phyloP scores from a whole-genome alignment of 495 filamentous ascomycete species.

The Lophiostoma macrostomum region DNA sequence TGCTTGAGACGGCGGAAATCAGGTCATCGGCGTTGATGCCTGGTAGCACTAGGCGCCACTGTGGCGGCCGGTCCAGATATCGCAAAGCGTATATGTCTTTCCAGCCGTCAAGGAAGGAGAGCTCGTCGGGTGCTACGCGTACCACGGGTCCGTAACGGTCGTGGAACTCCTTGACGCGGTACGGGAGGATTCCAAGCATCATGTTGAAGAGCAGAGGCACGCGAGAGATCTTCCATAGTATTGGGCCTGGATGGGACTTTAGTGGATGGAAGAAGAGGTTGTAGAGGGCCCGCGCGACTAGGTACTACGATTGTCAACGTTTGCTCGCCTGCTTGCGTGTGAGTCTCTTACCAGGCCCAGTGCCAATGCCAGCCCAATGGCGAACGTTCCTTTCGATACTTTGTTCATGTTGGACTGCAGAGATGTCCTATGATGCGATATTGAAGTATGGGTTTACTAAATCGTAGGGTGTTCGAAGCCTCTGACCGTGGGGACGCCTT shows the following conservation, averaged over 20 bases:
- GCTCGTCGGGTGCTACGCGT: constrained; percentile 13
- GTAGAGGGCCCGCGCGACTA: constrained; percentile 37
- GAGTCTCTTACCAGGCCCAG: too few species aligned
- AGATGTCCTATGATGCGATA: too few species aligned
- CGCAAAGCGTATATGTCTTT: constrained; percentile 22
- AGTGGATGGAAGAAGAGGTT: constrained; percentile 53
- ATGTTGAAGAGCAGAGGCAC: constrained; percentile 36
- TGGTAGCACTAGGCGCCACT: constrained; percentile 11
- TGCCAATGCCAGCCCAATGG: too few species aligned
- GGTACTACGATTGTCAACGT: constrained; percentile 16
- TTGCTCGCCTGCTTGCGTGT: too few species aligned
- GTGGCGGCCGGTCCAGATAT: constrained; percentile 14
- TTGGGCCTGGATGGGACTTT: constrained; percentile 51
- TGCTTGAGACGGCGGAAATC: constrained; percentile 2
- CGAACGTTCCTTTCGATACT: too few species aligned
- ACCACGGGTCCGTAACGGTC: constrained; percentile 22
- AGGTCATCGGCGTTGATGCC: constrained; percentile 14
- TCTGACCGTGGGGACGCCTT: too few species aligned
- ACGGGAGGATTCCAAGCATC: constrained; percentile 4
- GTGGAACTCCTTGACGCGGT: constrained; percentile 17
- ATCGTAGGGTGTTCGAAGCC: too few species aligned
- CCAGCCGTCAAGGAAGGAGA: constrained; percentile 22
- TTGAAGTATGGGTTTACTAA: too few species aligned
- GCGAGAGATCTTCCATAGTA: constrained; percentile 42
- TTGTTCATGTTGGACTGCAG: too few species aligned